These are phyloP conservation scores for Fabrea salina DNA, from an alignment of 169 alveolate genomes.

Conservation along the genomic window DNA sequence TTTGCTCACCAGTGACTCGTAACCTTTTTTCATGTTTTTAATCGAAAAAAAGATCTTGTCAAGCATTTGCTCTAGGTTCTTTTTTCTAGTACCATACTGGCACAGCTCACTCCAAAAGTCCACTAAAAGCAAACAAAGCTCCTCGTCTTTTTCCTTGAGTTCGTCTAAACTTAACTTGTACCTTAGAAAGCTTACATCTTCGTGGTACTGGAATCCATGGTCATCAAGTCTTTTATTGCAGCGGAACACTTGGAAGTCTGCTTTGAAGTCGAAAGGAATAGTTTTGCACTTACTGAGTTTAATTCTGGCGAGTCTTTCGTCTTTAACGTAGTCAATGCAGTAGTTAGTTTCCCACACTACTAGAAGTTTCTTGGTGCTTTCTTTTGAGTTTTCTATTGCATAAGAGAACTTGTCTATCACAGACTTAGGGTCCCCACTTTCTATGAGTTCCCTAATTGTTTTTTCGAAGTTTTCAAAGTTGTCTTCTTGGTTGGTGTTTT, in stretches of 20 bases:
- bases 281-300: not conserved
- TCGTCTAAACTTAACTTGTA: not conserved
- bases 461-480: too few species aligned
- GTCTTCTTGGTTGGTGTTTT: too few species aligned
- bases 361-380: not conserved
- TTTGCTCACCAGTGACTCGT: not conserved
- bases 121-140: not conserved
- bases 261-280: not conserved
- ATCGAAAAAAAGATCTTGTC: not conserved
- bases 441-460: too few species aligned
- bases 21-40: not conserved
- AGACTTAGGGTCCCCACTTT: too few species aligned
- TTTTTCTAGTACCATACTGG: not conserved
- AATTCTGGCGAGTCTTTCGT: not conserved
- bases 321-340: not conserved
- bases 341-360: not conserved
- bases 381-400: too few species aligned
- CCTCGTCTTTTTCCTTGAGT: not conserved
- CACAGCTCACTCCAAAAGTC: not conserved
- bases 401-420: too few species aligned
- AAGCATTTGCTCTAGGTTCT: not conserved
- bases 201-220: not conserved
- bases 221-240: not conserved
- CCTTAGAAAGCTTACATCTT: not conserved
- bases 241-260: not conserved